Base-by-base conservation (phyloP, 139 green algal species). In the Nannochloris sp. region DNA sequence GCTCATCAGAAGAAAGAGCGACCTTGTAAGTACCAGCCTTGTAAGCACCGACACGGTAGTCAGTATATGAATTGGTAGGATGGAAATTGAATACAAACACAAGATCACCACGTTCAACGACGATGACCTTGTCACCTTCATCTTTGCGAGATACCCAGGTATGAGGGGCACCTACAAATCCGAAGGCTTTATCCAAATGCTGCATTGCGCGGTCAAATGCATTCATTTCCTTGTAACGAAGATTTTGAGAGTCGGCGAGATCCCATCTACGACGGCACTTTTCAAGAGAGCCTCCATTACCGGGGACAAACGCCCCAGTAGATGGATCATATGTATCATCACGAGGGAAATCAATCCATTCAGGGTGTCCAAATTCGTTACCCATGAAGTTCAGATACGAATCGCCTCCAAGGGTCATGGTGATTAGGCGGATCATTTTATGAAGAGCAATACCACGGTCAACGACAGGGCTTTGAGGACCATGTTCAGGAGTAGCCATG, bases 71-170 rank as follows among this genome's bases (percentile, higher is more conserved):
- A 44, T 91, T 83, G 33, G 64, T 81, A 42, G 85, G 93, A 82
- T 99, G 91, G 82, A 96, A 97, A 86, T 99, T 99, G 86, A 98
- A 98, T 9, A 98, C 92, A 61, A 98, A 93, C 27, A 99, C 79
- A 30, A 97, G 82, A 72, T 97, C 93, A 68, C 71, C 72, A 6
- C 89, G 79, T 85, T 99, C 93, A 44, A 86, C 82, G 35, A 97
- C 88, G 15, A 99, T 83, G 33, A 98, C 15, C 84, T 97, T 97
- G 85, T 98, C 92, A 15, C 72, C 75, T 77, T 96, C 88, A 60
- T 95, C 83, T 79, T 91, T 88, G 58, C 81, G 72, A 42, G 66
- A 84, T 3, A 93, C 64, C 60, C 77, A 97, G 54, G 80, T 60
- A 79, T 97, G 93, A 0, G 73, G 65, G 4, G 87, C 76, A 36